phyloP scores from a whole-genome alignment of 2,329 filamentous ascomycete species.

The Beauveria brongniartii region DNA sequence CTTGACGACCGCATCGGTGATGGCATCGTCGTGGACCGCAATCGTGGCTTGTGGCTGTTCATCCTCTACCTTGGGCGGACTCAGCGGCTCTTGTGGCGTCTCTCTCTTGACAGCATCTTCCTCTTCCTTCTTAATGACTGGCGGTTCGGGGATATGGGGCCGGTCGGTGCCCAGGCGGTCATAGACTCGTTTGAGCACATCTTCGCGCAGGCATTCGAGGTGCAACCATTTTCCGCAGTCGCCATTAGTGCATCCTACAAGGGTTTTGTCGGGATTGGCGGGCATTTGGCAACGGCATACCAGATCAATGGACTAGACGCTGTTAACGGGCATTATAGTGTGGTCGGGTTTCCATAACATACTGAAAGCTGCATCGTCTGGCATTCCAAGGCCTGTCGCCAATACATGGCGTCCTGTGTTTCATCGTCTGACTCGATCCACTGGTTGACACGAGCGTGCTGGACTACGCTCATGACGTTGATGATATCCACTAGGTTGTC shows the following conservation, averaged over 20 bases:
- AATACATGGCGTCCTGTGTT: conserved; percentile 51
- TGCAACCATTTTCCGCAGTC: conserved; percentile 56
- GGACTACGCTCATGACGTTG: conserved; percentile 62
- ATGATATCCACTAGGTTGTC: conserved; percentile 56
- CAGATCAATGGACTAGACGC: conserved; percentile 39
- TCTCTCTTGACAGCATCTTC: conserved; percentile 8
- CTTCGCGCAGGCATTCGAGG: conserved; percentile 52
- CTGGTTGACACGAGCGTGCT: conserved; percentile 51
- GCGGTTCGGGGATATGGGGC: conserved; percentile 33
- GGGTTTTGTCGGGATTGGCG: conserved; percentile 52
- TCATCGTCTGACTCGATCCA: conserved; percentile 65
- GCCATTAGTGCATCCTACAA: conserved; percentile 49
- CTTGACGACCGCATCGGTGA: conserved; percentile 30
- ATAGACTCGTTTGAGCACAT: conserved; percentile 42
- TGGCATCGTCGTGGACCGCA: conserved; percentile 41
- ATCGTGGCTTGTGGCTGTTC: conserved; percentile 45
- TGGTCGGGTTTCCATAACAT: conserved; percentile 20
- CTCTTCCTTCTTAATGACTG: conserved; percentile 24
- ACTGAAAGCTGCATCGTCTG: conserved; percentile 51
- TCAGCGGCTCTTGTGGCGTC: conserved; percentile 30
- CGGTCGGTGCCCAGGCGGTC: conserved; percentile 41
- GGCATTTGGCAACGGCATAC: conserved; percentile 53
- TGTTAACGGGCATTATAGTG: background rate
- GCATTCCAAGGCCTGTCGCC: conserved; percentile 56
- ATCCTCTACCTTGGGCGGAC: conserved; percentile 42